phyloP scores from a whole-genome alignment of 495 filamentous ascomycete genomes.

The Darksidea phi region DNA sequence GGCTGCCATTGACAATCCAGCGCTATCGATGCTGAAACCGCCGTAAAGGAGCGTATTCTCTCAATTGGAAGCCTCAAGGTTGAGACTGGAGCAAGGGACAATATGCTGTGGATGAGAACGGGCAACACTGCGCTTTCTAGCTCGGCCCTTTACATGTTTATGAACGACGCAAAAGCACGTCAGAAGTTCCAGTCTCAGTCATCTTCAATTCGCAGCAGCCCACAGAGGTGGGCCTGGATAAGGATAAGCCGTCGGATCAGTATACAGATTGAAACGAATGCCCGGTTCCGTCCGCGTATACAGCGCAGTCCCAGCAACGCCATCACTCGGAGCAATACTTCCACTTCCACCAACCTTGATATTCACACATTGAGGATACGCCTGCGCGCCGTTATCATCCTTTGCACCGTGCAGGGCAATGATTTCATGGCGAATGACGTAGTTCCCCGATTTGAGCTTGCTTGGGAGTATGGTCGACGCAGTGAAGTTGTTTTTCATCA shows the following conservation, averaged over 20 bases:
- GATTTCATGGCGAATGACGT: constrained; percentile 31
- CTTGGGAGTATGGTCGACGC: constrained; percentile 1
- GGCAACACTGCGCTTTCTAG: too few species aligned
- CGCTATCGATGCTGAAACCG: too few species aligned
- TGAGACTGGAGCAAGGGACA: too few species aligned
- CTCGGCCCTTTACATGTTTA: too few species aligned
- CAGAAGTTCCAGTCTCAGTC: too few species aligned
- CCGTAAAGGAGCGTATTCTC: too few species aligned
- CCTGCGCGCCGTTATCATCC: constrained; percentile 21
- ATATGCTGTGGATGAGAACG: too few species aligned
- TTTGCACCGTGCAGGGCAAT: constrained; percentile 21
- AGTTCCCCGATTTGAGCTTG: constrained; percentile 19
- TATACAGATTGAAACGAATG: constrained; percentile 25
- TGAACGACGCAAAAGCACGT: too few species aligned
- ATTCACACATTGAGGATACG: constrained; percentile 28
- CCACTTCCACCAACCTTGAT: constrained; percentile 19
- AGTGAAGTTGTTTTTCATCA: constrained; percentile 23
- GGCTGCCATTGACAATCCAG: too few species aligned
- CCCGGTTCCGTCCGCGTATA: constrained; percentile 17
- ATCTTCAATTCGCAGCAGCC: constrained; percentile 12
- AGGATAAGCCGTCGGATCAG: constrained; percentile 3
- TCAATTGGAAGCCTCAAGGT: too few species aligned
- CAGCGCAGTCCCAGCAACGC: constrained; percentile 10
- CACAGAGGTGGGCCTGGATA: constrained; percentile 15
- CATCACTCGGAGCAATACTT: not conserved